These are phyloP conservation scores for Wickerhamomyces mucosus DNA, from an alignment of 805 yeast species.

Conservation along the genomic window DNA sequence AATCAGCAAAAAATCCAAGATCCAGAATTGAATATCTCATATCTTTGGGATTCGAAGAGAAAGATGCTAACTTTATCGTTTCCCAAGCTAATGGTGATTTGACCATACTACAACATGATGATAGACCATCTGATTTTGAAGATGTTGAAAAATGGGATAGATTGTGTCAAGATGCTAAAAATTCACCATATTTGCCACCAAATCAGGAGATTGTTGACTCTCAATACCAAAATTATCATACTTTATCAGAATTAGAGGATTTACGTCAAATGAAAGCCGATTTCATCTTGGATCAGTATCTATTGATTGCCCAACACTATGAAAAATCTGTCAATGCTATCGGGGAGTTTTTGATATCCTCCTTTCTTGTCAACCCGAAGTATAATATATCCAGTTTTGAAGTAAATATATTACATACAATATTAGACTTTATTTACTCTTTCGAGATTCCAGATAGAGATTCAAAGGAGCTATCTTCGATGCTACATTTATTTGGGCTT, in stretches of 20 bases:
- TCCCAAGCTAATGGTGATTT: slow-evolving; percentile 24
- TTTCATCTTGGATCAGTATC: slow-evolving; percentile 30
- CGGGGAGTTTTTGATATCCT: slow-evolving; percentile 29
- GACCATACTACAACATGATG: slow-evolving; percentile 14
- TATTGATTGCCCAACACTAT: slow-evolving; percentile 32
- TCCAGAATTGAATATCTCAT: slow-evolving; percentile 24
- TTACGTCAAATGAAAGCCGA: slow-evolving; percentile 26
- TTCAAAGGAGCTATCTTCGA: slow-evolving; percentile 26
- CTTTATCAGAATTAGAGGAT: slow-evolving; percentile 31
- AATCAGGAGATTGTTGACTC: slow-evolving; percentile 25
- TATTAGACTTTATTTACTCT: slow-evolving; percentile 25
- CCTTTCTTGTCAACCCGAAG: slow-evolving; percentile 24
- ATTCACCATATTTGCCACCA: slow-evolving; percentile 17
- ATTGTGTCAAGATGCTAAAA: slow-evolving; percentile 9
- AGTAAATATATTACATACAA: slow-evolving; percentile 26
- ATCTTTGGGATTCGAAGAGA: slow-evolving; percentile 22
- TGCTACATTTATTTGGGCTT: slow-evolving; percentile 33
- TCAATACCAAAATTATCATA: slow-evolving; percentile 28
- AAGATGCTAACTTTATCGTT: slow-evolving; percentile 22
- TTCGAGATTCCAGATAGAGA: slow-evolving; percentile 24
- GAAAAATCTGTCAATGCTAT: slow-evolving; percentile 30
- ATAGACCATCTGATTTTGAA: slow-evolving; percentile 18
- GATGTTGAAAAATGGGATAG: slow-evolving; percentile 23
- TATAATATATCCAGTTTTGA: slow-evolving; percentile 26
- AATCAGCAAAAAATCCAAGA: slow-evolving; percentile 32